phyloP scores from a whole-genome alignment of 139 green algal species.

The Chlorella vulgaris region DNA sequence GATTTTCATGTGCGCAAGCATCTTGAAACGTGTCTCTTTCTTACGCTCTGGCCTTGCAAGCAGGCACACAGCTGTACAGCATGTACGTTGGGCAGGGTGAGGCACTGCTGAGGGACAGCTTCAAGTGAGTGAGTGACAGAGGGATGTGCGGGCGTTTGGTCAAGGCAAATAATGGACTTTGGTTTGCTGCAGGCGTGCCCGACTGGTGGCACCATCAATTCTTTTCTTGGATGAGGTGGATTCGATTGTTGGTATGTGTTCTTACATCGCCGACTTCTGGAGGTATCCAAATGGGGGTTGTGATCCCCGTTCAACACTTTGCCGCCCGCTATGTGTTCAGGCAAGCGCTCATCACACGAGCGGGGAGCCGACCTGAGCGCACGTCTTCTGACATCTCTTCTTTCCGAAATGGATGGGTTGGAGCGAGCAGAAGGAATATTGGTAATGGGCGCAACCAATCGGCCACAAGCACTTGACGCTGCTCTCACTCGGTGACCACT shows the following conservation, averaged over 20 bases:
- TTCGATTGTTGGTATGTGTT: conserved; percentile 64
- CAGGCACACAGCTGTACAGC: conserved; percentile 71
- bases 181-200: conserved; percentile 43
- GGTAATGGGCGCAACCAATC: conserved; percentile 86
- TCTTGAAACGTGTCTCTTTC: too few relatives aligned
- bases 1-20: too few relatives aligned
- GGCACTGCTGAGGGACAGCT: conserved; percentile 70
- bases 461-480: conserved; percentile 71
- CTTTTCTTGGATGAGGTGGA: conserved; percentile 92
- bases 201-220: conserved; percentile 76
- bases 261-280: neutral
- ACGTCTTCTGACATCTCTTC: conserved; percentile 78
- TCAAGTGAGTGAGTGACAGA: conserved; percentile 39
- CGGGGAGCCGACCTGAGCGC: neutral
- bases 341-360: neutral
- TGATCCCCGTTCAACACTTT: too few relatives aligned
- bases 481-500: conserved; percentile 67
- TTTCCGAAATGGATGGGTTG: conserved; percentile 89
- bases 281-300: too few relatives aligned
- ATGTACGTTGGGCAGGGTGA: conserved; percentile 93
- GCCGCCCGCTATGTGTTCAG: too few relatives aligned
- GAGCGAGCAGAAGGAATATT: conserved; percentile 74
- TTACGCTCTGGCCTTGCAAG: neutral
- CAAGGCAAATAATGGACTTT: neutral
- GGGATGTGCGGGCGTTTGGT: too few relatives aligned